Base-by-base conservation (phyloP, 495 filamentous ascomycete species). In the Glutinoglossum americanum region DNA sequence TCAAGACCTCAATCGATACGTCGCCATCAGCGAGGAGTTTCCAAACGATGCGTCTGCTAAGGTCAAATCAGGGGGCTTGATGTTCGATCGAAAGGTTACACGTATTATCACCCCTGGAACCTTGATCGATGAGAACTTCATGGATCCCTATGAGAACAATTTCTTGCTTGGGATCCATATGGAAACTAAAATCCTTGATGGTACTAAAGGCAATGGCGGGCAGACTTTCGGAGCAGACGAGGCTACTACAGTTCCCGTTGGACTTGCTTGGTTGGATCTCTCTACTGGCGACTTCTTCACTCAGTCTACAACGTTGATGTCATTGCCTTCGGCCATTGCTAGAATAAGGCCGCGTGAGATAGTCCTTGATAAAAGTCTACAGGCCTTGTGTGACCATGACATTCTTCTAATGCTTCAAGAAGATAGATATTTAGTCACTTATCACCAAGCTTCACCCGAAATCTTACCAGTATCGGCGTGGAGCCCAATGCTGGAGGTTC, bases 121-220 rank as follows among this genome's bases (percentile, higher is more conserved):
- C 0, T 69, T 97, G 47, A 94, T 97, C 62, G 92, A 99, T 67
- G 93, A 99, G 68, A 88, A 89, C 61, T 97, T 96, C 67, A 85
- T 97, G 72, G 85, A 96, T 63, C 83, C 87, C 0, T 88, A 83
- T 56, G 80, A 87, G 60, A 94, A 93, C 66, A 94, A 96, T 65
- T 98, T 44, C 76, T 97, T 61, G 80, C 84, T 39, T 74, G 94
- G 39, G 78, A 89, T 63, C 57, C 76, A 15, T 71, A 53, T 53
- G 15, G 49, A 53, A 27, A 32, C 28, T 53, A 53, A 19, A 32
- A 10, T 25, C 30, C 28, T 21, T 15, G 26, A n/a, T 26, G 1
- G 26, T 23, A 17, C 35, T 28, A 54, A 55, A 47, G 47, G 64
- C 21, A 23, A 30, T n/a, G 57, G 58, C 7, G 53, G 63, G 60